Base-by-base conservation (phyloP, 169 alveolate genomes). In the Plasmodium gaboni region DNA sequence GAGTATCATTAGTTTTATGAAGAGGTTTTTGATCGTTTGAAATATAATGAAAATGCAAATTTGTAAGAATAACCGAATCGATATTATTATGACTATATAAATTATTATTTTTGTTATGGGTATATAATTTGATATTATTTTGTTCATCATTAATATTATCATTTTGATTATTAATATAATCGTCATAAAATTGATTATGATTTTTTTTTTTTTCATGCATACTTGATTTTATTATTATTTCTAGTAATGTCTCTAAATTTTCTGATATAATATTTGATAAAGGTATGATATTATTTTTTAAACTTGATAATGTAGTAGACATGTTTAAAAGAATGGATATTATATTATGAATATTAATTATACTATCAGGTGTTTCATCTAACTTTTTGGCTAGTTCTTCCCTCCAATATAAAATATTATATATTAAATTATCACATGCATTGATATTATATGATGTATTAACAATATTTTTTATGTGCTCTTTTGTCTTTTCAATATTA, bases 251-350 rank as follows among this genome's bases (percentile, higher is more conserved):
- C 50, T 85, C 92, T 32, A 85, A 13, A 85, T 85, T 85, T 70
- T 85, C 92, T 32, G 55, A 38, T 17, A 85, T 19, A 9, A n/a
- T 32, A 59, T 51, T 85, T 42, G 85, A 70, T 42, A 85, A 44
- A 17, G 92, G 92, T 2, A 71, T 32, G 26, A 85, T 85, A 17
- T 42, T 85, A 69, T 70, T 85, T 51, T 85, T 85, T 70, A 85
- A 59, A 50, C 57, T 60, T 42, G 87, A 85, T 13, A 85, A 69
- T 1, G 92, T 57, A 22, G 87, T 70, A 13, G 92, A 68, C 70
- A 22, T 61, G 53, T 85, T 85, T 32, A 85, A 44, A n/a, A 85
- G 24, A 46, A 85, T 85, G 9, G 92, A 85, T 50, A 85, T 71
- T 2, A 85, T 68, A 61, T 63, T 85, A 51, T 85, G 87, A 46